These are phyloP conservation scores for Rosa rugosa DNA, from an alignment of 306 rosid species.

Conservation along the genomic window DNA sequence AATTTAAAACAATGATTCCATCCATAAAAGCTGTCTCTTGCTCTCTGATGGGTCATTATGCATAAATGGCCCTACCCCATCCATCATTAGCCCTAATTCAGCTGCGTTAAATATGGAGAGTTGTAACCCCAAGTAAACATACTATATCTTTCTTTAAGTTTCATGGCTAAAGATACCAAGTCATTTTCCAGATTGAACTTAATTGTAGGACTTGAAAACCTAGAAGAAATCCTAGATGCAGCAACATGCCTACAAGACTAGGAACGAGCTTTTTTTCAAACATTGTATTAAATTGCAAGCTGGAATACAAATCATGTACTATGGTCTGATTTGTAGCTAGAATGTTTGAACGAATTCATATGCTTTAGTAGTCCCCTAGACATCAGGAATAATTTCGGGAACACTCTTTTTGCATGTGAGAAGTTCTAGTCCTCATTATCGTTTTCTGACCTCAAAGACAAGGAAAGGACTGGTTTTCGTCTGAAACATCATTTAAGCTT, in stretches of 20 bases:
- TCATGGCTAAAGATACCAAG: neutral
- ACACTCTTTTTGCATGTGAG: neutral
- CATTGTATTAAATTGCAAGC: neutral
- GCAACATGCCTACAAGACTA: neutral
- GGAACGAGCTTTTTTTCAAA: neutral
- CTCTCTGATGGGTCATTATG: neutral
- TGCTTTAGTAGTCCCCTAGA: neutral
- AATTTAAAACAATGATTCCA: constrained; percentile 3
- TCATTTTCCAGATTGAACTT: neutral
- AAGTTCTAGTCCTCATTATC: neutral
- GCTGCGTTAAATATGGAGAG: constrained; percentile 35
- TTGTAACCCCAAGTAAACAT: neutral
- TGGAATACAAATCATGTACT: neutral
- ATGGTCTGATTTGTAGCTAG: neutral
- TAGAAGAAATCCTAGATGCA: neutral
- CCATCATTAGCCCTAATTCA: neutral
- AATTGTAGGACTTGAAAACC: neutral
- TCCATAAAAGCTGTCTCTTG: constrained; percentile 13
- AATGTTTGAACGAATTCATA: neutral
- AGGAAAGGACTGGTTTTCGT: neutral
- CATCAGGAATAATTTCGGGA: neutral
- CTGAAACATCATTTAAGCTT: neutral
- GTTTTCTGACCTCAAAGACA: neutral
- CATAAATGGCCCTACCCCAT: constrained; percentile 19
- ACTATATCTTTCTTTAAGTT: neutral